Evolutionary conservation across 768 basidiomycete genomes (phyloP).

Genomic region (Ramaria rubella): DNA sequence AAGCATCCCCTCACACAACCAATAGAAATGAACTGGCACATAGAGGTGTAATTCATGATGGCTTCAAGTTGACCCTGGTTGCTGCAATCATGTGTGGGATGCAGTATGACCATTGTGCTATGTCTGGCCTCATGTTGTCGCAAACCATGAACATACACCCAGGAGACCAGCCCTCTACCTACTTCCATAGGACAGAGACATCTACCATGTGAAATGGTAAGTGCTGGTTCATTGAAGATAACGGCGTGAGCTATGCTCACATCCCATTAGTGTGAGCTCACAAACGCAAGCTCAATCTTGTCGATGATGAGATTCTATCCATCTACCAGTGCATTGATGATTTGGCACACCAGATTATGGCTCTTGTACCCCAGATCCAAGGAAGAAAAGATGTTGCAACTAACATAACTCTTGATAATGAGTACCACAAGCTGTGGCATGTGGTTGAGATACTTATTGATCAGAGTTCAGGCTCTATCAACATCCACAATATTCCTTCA

Average conservation of each 20-base stretch:
- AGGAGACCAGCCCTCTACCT: not conserved
- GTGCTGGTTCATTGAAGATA: not conserved
- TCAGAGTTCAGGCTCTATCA: no score
- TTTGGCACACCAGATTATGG: no score
- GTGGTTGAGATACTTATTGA: no score
- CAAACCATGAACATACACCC: not conserved
- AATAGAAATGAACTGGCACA: not conserved
- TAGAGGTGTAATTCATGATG: not conserved
- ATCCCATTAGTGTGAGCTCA: not conserved
- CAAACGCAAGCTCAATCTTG: not conserved
- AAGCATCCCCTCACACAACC: not conserved
- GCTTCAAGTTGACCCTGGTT: not conserved
- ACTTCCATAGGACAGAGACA: not conserved
- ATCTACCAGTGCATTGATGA: no score
- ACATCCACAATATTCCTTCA: no score
- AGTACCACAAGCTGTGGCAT: no score
- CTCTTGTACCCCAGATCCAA: no score
- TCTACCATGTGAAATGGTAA: not conserved
- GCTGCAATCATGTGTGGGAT: not conserved
- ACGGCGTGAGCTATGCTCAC: not conserved
- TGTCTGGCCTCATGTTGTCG: not conserved
- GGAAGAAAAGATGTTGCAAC: no score
- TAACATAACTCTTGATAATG: no score
- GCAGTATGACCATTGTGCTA: not conserved
- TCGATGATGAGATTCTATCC: not conserved